These are phyloP conservation scores for Limonium bicolor DNA, from an alignment of 148 eudicot species.

Conservation along the genomic window DNA sequence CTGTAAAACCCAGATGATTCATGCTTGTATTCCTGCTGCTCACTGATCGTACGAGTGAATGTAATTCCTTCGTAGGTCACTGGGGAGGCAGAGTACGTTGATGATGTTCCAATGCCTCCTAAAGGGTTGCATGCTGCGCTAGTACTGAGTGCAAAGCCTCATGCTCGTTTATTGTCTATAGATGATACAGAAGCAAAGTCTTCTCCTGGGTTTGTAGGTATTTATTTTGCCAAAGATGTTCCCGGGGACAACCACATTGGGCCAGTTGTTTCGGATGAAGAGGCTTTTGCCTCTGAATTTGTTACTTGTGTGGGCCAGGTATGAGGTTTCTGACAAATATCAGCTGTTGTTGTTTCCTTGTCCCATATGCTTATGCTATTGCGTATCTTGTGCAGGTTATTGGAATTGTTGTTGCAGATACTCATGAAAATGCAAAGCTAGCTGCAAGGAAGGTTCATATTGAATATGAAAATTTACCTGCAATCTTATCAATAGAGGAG, in stretches of 20 bases:
- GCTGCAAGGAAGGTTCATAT: constrained; percentile 72
- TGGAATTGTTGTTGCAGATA: constrained; percentile 92
- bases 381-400: constrained; percentile 34
- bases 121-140: constrained; percentile 78
- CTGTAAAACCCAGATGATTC: too few species aligned
- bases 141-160: constrained; percentile 77
- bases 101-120: constrained; percentile 75
- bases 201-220: constrained; percentile 73
- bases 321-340: constrained; percentile 1
- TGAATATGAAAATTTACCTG: constrained; percentile 81
- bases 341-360: background rate
- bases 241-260: constrained; percentile 73
- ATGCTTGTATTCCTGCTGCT: too few species aligned
- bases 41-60: too few species aligned
- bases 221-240: constrained; percentile 68
- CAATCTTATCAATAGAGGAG: constrained; percentile 74
- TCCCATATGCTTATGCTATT: background rate
- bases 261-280: constrained; percentile 70
- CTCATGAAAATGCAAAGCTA: constrained; percentile 82
- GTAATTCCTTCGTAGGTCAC: too few species aligned
- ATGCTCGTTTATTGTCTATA: constrained; percentile 82
- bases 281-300: constrained; percentile 75
- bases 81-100: constrained; percentile 94
- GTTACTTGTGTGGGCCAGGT: constrained; percentile 99
- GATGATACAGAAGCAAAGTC: constrained; percentile 64